phyloP scores from a whole-genome alignment of 352 stramenopile species.

The Phytopythium ostracodes region DNA sequence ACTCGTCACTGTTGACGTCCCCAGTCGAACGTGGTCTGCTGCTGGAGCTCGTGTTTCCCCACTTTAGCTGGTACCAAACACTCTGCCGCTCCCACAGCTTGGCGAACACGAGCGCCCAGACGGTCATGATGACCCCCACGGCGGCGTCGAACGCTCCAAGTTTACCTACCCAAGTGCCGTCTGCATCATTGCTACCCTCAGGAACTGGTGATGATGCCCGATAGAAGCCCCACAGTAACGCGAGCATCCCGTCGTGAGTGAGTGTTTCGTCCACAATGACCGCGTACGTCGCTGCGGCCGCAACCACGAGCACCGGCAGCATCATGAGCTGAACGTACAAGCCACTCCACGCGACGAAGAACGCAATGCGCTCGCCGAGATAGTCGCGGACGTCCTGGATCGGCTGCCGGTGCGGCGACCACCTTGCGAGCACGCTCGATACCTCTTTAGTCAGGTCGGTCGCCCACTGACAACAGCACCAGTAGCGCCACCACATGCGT shows the following conservation, averaged over 20 bases:
- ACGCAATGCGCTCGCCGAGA: conserved; percentile 84
- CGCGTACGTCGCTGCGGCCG: conserved; percentile 20
- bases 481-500: background rate
- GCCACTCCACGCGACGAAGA: conserved; percentile 89
- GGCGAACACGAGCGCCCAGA: conserved; percentile 46
- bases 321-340: conserved; percentile 79
- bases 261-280: background rate
- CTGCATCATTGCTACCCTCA: conserved; percentile 1
- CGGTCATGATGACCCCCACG: conserved; percentile 28
- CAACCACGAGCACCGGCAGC: conserved; percentile 31
- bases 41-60: conserved; percentile 25
- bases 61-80: conserved; percentile 58
- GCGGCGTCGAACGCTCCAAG: conserved; percentile 9
- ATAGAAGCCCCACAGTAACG: conserved; percentile 27
- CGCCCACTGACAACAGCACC: background rate
- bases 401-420: conserved; percentile 63
- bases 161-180: background rate
- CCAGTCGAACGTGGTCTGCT: conserved; percentile 27
- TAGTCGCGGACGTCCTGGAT: conserved; percentile 78
- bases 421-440: conserved; percentile 5
- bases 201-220: background rate
- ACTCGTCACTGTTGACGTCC: conserved; percentile 20
- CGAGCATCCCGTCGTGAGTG: conserved; percentile 11
- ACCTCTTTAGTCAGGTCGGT: background rate
- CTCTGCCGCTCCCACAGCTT: conserved; percentile 60